Conservation (phyloP, 371 early-diverging fungal species). For the Mucor saturninus region DNA sequence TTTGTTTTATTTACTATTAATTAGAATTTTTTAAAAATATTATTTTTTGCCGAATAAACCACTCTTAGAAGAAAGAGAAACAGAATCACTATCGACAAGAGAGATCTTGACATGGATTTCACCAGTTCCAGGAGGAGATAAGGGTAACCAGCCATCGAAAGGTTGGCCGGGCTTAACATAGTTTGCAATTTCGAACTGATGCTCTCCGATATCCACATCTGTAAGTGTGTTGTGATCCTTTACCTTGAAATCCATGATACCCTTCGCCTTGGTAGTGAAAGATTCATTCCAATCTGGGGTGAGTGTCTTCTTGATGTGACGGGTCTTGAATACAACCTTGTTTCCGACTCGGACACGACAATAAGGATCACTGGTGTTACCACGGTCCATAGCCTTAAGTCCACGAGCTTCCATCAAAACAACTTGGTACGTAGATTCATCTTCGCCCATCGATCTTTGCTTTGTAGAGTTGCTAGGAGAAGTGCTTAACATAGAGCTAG, state of each 20-base stretch:
- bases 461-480: conserved; percentile 24
- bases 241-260: conserved; percentile 60
- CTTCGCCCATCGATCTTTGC: conserved; percentile 28
- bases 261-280: conserved; percentile 36
- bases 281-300: conserved; percentile 70
- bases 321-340: conserved; percentile 76
- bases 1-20: not conserved
- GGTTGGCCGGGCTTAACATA: conserved; percentile 41
- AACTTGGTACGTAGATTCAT: conserved; percentile 46
- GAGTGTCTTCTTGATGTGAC: conserved; percentile 77
- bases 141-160: conserved; percentile 53
- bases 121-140: conserved; percentile 48
- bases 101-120: conserved; percentile 44
- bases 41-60: conserved; percentile 24
- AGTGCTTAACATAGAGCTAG: conserved; percentile 11
- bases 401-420: conserved; percentile 60
- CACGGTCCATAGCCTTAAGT: conserved; percentile 63
- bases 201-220: conserved; percentile 73
- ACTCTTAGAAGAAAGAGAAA: conserved; percentile 16
- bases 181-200: conserved; percentile 54
- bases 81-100: conserved; percentile 13
- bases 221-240: conserved; percentile 74
- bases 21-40: not conserved
- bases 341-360: conserved; percentile 61
- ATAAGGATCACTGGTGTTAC: conserved; percentile 68